Evolutionary conservation across 1,139 yeast genomes (phyloP).

Genomic region (Protomyces lactucae-debilis): DNA sequence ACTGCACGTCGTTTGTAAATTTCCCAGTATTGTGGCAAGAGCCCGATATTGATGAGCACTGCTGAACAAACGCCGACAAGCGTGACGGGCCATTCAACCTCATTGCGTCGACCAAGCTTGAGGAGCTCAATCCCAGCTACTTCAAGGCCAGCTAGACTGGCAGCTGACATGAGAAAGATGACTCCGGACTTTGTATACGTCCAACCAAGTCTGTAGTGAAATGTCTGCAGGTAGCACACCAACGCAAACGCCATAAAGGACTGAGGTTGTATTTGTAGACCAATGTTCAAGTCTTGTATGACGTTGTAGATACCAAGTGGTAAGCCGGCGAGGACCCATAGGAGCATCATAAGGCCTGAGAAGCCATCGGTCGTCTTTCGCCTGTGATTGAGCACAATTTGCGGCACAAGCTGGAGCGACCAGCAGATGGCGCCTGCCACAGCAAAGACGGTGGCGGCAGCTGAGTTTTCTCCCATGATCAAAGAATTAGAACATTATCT

Average conservation of each 20-base stretch:
- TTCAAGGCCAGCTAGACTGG: constrained; percentile 56
- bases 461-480: constrained; percentile 2
- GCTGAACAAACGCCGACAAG: constrained; percentile 78
- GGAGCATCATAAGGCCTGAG: constrained; percentile 75
- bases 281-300: constrained; percentile 64
- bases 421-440: constrained; percentile 84
- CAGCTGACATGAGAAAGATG: constrained; percentile 43
- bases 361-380: constrained; percentile 79
- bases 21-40: constrained; percentile 85
- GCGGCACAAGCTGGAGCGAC: constrained; percentile 88
- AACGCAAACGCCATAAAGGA: constrained; percentile 69
- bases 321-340: constrained; percentile 78
- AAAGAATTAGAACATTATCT: too few relatives aligned
- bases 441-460: constrained; percentile 73
- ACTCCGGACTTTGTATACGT: constrained; percentile 40
- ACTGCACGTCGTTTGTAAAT: constrained; percentile 73
- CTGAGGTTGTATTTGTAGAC: constrained; percentile 81
- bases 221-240: constrained; percentile 63
- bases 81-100: constrained; percentile 67
- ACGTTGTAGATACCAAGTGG: constrained; percentile 81
- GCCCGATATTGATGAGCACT: constrained; percentile 65
- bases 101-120: constrained; percentile 38
- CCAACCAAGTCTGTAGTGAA: constrained; percentile 50
- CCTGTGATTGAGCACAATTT: constrained; percentile 64
- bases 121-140: constrained; percentile 69